Percentiles rank a stretch among this genome's conserved stretches.
Conservation (phyloP, 495 filamentous ascomycete genomes). For the Penicillium malachiteum region DNA sequence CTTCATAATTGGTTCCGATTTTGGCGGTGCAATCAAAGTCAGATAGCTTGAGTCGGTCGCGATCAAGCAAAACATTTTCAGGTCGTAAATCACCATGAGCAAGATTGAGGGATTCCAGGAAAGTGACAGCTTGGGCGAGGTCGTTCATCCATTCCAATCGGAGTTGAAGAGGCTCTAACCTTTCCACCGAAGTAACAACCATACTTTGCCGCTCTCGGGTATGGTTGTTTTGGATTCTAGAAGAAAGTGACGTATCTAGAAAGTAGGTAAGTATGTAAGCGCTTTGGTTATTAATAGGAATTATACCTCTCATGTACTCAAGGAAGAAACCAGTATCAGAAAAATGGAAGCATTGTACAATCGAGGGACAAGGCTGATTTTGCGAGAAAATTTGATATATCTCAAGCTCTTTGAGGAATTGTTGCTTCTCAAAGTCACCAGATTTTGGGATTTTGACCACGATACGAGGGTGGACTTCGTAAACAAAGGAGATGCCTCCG, state of each 20-base stretch:
- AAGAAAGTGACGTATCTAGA: constrained; percentile 9
- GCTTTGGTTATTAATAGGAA: neutral
- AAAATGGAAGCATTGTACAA: constrained; percentile 32
- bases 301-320: constrained; percentile 38
- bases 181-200: constrained; percentile 30
- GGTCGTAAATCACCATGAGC: constrained; percentile 37
- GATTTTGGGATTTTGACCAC: constrained; percentile 38
- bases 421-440: constrained; percentile 31
- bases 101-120: constrained; percentile 38
- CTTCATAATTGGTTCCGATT: constrained; percentile 29
- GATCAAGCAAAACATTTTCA: constrained; percentile 32
- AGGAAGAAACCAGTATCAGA: constrained; percentile 38
- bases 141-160: constrained; percentile 41
- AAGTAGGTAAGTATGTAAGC: constrained; percentile 6
- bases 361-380: constrained; percentile 31
- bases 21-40: constrained; percentile 33
- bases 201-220: constrained; percentile 17
- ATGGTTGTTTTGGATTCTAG: constrained; percentile 12
- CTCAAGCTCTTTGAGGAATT: constrained; percentile 34
- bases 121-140: constrained; percentile 38
- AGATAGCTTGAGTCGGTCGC: constrained; percentile 27
- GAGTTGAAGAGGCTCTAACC: constrained; percentile 29
- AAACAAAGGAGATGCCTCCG: constrained; percentile 38
- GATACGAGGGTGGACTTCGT: constrained; percentile 39
- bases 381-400: constrained; percentile 32